Conservation (phyloP, 2,329 filamentous ascomycete genomes). For the Colletotrichum eleusines region DNA sequence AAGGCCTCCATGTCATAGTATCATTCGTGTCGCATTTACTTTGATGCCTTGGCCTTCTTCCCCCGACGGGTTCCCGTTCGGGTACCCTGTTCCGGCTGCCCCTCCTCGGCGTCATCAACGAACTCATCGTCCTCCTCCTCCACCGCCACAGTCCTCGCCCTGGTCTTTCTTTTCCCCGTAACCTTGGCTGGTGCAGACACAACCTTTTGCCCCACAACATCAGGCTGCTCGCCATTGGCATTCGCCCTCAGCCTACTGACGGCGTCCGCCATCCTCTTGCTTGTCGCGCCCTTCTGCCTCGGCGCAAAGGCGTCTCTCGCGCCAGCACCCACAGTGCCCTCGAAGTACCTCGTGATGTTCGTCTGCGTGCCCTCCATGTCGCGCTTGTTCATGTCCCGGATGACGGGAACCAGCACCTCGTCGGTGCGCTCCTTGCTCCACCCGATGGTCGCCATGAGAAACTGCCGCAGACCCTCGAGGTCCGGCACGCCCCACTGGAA, state of each 20-base stretch:
- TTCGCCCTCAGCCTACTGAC: slow-evolving; percentile 74
- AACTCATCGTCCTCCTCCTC: slow-evolving; percentile 27
- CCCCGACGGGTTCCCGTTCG: slow-evolving; percentile 15
- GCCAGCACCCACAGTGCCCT: slow-evolving; percentile 77
- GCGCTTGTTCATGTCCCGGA: slow-evolving; percentile 92
- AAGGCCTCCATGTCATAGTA: background rate
- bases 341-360: slow-evolving; percentile 95
- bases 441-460: slow-evolving; percentile 91
- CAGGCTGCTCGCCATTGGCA: slow-evolving; percentile 51
- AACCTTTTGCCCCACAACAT: background rate
- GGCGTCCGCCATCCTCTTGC: slow-evolving; percentile 82
- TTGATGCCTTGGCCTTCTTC: slow-evolving; percentile 38
- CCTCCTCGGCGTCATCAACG: slow-evolving; percentile 17
- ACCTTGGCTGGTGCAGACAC: slow-evolving; percentile 6
- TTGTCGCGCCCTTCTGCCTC: slow-evolving; percentile 72
- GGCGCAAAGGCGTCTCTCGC: slow-evolving; percentile 77
- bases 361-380: slow-evolving; percentile 92
- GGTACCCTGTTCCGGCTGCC: slow-evolving; percentile 1
- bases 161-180: slow-evolving; percentile 38
- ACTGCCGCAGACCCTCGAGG: slow-evolving; percentile 83
- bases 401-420: slow-evolving; percentile 94
- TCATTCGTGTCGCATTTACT: slow-evolving; percentile 6
- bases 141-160: slow-evolving; percentile 6
- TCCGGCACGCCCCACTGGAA: slow-evolving; percentile 99
- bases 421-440: slow-evolving; percentile 94